Base-by-base conservation (phyloP, 2,329 filamentous ascomycete genomes). In the Pyricularia grisea region DNA sequence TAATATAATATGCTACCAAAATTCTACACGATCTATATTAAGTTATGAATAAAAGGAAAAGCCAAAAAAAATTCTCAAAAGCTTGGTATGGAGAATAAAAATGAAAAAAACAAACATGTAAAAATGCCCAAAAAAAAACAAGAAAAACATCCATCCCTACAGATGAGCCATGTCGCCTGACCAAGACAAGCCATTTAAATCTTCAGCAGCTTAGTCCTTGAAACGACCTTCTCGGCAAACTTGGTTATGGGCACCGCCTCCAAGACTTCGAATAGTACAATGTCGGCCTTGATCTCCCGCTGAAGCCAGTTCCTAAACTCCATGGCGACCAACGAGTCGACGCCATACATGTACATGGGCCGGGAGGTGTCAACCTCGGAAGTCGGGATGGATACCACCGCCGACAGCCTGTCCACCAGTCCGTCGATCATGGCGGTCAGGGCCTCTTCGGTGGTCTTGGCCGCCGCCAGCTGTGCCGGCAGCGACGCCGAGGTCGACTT, bases 321-420 rank as follows among this genome's bases (percentile, higher is more conserved):
- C 0, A 83, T 78, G 1, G 80, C 81, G 31, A 83, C 77, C 0
- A 83, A 75, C 0, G 79, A 80, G 72, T 81, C 80, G 7, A 81
- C 75, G 0, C 80, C 79, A 36, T 76, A 78, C 25, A 31, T 31
- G 25, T 67, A 58, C 9, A 69, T 60, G n/a, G 66, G 33, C 28
- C 20, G 9, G 36, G 17, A 27, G 33, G 17, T 27, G 25, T 67
- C 66, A n/a, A 67, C 55, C 11, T 58, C 36, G 66, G 28, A 28
- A 14, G 33, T n/a, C 36, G 76, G 30, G 70, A 31, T 65, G 17
- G 63, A 31, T 28, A 65, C 30, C 12, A 31, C 33, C 27, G 17
- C 17, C 7, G 25, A 30, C 25, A 65, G 25, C 63, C 42, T 36
- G 6, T 65, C 11, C 23, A 64, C 33, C 2, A 58, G 63, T 17